Evolutionary conservation across 192 early-diverging fungal species (phyloP).

Genomic region (Dissophora ornata): DNA sequence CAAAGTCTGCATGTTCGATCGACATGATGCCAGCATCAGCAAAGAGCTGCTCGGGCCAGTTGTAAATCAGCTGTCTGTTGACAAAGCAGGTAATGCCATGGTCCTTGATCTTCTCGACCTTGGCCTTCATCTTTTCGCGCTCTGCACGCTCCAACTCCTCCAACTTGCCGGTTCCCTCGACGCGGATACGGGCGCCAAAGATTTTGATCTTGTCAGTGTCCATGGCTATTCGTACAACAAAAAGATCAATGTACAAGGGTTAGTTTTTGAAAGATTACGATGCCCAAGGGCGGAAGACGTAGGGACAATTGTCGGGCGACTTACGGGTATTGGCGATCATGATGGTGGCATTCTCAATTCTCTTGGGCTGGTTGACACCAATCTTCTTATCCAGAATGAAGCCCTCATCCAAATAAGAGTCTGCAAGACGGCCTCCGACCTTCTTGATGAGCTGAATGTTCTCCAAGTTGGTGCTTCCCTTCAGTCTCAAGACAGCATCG

Average conservation of each 20-base stretch:
- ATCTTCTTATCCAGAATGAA: constrained; percentile 99
- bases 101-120: constrained; percentile 98
- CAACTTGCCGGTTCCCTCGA: constrained; percentile 96
- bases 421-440: constrained; percentile 91
- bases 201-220: constrained; percentile 99
- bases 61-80: constrained; percentile 99
- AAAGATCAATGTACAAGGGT: background rate
- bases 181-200: constrained; percentile 96
- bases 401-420: constrained; percentile 96
- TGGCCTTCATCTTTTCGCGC: constrained; percentile 97
- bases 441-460: constrained; percentile 99
- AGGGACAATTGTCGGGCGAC: background rate
- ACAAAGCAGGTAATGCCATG: constrained; percentile 99
- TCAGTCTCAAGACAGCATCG: constrained; percentile 94
- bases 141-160: constrained; percentile 99
- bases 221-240: constrained; percentile 76
- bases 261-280: background rate
- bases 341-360: constrained; percentile 95
- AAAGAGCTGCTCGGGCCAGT: constrained; percentile 99
- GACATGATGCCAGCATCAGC: constrained; percentile 96
- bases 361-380: constrained; percentile 97
- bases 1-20: constrained; percentile 99
- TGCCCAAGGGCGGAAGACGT: too few relatives aligned
- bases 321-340: constrained; percentile 97
- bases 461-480: constrained; percentile 97